Percentiles rank a stretch among this genome's conserved stretches.
Conservation (phyloP, 2,329 filamentous ascomycete genomes). For the Taxawa tesnikishii region DNA sequence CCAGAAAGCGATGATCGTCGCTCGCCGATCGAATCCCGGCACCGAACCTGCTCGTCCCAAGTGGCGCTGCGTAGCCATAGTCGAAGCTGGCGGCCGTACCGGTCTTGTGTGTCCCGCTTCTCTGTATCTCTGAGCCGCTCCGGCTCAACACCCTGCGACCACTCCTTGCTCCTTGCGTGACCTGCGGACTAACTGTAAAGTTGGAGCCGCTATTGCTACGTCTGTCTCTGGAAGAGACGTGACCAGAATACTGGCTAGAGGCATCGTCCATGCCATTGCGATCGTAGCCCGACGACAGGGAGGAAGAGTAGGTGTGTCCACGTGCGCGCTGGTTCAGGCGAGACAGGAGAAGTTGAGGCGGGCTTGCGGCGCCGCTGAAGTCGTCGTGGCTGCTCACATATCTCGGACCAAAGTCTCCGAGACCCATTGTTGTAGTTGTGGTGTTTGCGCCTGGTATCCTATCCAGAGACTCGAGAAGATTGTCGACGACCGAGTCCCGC, state of each 20-base stretch:
- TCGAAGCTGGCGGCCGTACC: slow-evolving; percentile 44
- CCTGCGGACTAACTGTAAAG: slow-evolving; percentile 25
- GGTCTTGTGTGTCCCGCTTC: slow-evolving; percentile 12
- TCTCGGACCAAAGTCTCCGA: no score
- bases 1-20: slow-evolving; percentile 45
- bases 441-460: slow-evolving; percentile 47
- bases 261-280: slow-evolving; percentile 21
- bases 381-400: slow-evolving; percentile 10
- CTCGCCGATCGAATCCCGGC: slow-evolving; percentile 51
- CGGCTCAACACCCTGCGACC: slow-evolving; percentile 8
- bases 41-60: slow-evolving; percentile 40
- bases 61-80: slow-evolving; percentile 45
- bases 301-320: slow-evolving; percentile 49
- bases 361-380: slow-evolving; percentile 8
- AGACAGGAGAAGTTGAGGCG: slow-evolving; percentile 16
- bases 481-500: slow-evolving; percentile 84
- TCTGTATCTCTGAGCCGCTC: slow-evolving; percentile 12
- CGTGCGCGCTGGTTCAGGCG: slow-evolving; percentile 31
- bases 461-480: slow-evolving; percentile 89
- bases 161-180: slow-evolving; percentile 4
- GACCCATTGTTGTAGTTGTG: slow-evolving; percentile 23
- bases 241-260: slow-evolving; percentile 27
- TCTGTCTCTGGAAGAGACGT: slow-evolving; percentile 37
- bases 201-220: slow-evolving; percentile 75
- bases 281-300: slow-evolving; percentile 45